Base-by-base conservation (phyloP, 805 yeast species). In the Huiozyma naganishii region DNA sequence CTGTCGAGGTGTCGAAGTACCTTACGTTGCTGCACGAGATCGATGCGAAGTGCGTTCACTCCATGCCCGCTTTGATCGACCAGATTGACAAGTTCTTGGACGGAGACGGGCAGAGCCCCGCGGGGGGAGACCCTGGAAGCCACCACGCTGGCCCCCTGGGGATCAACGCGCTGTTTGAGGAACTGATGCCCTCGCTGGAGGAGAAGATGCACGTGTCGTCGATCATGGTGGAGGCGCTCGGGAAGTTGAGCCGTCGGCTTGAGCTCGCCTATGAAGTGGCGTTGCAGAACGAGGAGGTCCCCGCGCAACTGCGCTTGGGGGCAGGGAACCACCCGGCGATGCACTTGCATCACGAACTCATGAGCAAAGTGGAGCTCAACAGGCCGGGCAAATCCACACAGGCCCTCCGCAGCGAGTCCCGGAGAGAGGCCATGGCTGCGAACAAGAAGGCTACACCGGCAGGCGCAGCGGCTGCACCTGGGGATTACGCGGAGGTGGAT, bases 141-240 rank as follows among this genome's bases (percentile, higher is more conserved):
- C 43, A 53, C 43, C 46, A 54, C 30, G 58, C 60, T 49, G 23
- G 23, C 23, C 40, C 57, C 27, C 64, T 60, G 34, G 44, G 48
- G 9, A 68, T 76, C 29, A 69, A 72, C 30, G 52, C 52, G 11
- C 51, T 69, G 32, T 67, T 77, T 13, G 68, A 71, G 49, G 95
- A 85, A 45, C 70, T 90, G 44, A 78, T 90, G 69, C 97, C 97
- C 0, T 85, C 95, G 48, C 65, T 90, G 44, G 97, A 90, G 59
- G 97, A 92, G 61, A 92, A 92, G 64, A 87, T 92, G 94, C 97
- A 90, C 61, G 96, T 92, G 36, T 90, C 97, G 5, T 81, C 90
- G 1, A 80, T 86, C 35, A 96, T 97, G 23, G 74, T 85, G 29
- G 97, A 89, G 53, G 73, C 80, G 9, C 72, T 88, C 39, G 66